Conservation (phyloP, 768 basidiomycete species). For the Leccinum barrowsii region DNA sequence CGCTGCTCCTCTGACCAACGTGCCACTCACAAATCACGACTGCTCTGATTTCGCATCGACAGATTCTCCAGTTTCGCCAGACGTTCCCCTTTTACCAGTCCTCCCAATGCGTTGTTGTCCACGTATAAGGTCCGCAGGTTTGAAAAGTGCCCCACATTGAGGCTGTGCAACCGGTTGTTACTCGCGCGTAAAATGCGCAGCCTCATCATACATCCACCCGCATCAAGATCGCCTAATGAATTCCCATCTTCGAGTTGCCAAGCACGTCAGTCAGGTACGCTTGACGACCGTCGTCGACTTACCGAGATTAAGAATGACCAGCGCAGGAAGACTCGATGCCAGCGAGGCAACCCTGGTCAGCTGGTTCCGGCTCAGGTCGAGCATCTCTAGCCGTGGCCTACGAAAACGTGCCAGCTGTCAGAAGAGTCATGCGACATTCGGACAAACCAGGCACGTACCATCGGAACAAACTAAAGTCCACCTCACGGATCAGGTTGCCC, state of each 20-base stretch:
- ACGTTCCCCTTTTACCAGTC: slow-evolving; percentile 51
- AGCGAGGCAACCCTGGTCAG: slow-evolving; percentile 59
- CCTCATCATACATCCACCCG: slow-evolving; percentile 55
- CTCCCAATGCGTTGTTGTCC: slow-evolving; percentile 72
- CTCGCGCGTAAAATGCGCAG: slow-evolving; percentile 84
- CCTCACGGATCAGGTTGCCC: slow-evolving; percentile 60
- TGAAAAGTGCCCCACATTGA: slow-evolving; percentile 61
- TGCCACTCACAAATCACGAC: slow-evolving; percentile 64
- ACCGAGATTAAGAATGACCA: slow-evolving; percentile 84
- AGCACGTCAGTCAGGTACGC: slow-evolving; percentile 14
- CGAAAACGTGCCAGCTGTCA: slow-evolving; percentile 8
- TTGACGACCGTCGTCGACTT: slow-evolving; percentile 34
- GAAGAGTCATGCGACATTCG: slow-evolving; percentile 8
- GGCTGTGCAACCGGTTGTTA: slow-evolving; percentile 67
- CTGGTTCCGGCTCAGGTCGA: slow-evolving; percentile 79
- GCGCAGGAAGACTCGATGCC: slow-evolving; percentile 48
- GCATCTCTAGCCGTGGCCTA: slow-evolving; percentile 67
- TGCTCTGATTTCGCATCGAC: slow-evolving; percentile 85
- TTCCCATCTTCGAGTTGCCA: slow-evolving; percentile 62
- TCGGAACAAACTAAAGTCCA: slow-evolving; percentile 58
- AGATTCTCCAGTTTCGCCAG: slow-evolving; percentile 81
- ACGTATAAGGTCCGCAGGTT: slow-evolving; percentile 88
- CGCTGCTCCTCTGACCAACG: slow-evolving; percentile 19
- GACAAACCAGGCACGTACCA: slow-evolving; percentile 49
- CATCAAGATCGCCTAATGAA: slow-evolving; percentile 50